Evolutionary conservation across 2,329 filamentous ascomycete species (phyloP), one percentile per base, ranked within the genome.

Genomic region (Zarea fungicola): DNA sequence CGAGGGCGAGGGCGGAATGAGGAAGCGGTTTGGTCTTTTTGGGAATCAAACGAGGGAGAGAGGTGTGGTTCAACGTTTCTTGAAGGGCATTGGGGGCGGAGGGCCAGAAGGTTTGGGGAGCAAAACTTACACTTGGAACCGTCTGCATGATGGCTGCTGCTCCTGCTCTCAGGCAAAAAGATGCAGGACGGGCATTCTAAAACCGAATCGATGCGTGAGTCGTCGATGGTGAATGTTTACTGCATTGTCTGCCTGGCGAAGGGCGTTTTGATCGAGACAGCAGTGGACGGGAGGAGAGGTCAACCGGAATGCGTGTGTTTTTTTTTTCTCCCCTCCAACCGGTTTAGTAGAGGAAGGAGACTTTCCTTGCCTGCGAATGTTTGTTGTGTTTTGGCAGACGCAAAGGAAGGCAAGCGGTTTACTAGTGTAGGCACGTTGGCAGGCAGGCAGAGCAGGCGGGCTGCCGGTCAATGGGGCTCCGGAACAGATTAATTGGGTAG

Each of bases 91-190:
- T 25, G 29, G 42, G 21, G 35, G 41, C 16, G 36, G 42, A 22
- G 19, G 21, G 41, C 19, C 21, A 40, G 34, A 41, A 46, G 49
- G 46, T 26, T 11, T 52, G 25, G 31, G 42, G 28, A 40, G 40
- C 37, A 48, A 37, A 62, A 72, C 70, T 68, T 66, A 73, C 70
- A 64, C 67, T 73, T 59, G 75, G 74, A 67, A 77, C 70, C 58
- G 74, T 70, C 72, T 77, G 75, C 75, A 77, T 77, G 61, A 63
- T 74, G 65, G 65, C 66, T 60, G 62, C n/a, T n/a, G 60, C 58
- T 60, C 64, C 60, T 65, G 65, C 64, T 66, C 65, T 48, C 44
- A 51, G 61, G 60, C 59, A 59, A 58, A 64, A 60, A 62, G 60
- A 60, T 61, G 60, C 62, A 56, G 60, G 55, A 54, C 59, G 54